phyloP scores from a whole-genome alignment of 2,329 filamentous ascomycete species.

The Lachnellula arida region DNA sequence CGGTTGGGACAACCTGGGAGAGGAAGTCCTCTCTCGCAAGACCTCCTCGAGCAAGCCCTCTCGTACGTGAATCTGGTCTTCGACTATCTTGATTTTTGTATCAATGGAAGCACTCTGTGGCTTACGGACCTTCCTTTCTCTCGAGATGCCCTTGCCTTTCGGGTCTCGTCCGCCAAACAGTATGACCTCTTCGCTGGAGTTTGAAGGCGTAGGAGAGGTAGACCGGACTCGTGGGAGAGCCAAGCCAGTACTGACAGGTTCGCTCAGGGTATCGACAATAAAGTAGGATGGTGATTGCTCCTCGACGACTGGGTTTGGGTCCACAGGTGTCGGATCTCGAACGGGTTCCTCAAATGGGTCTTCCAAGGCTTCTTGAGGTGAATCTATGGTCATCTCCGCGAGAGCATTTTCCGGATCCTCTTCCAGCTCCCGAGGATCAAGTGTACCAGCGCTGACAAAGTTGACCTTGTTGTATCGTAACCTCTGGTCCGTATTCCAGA shows the following conservation, averaged over 20 bases:
- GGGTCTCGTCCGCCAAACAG: slow-evolving; percentile 54
- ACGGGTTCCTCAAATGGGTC: not conserved
- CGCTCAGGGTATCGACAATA: slow-evolving; percentile 34
- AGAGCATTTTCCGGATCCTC: slow-evolving; percentile 28
- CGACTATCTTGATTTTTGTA: slow-evolving; percentile 25
- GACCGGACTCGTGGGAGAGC: slow-evolving; percentile 29
- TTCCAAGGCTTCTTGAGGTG: not conserved
- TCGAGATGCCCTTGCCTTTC: slow-evolving; percentile 8
- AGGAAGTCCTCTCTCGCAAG: not conserved
- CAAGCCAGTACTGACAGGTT: slow-evolving; percentile 28
- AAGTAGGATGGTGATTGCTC: slow-evolving; percentile 22
- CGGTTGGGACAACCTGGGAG: not conserved
- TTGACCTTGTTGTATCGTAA: slow-evolving; percentile 51
- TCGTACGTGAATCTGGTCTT: slow-evolving; percentile 26
- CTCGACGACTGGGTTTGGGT: not conserved
- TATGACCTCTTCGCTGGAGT: slow-evolving; percentile 71
- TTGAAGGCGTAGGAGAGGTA: slow-evolving; percentile 38
- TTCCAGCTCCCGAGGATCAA: slow-evolving; percentile 32
- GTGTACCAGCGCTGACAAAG: slow-evolving; percentile 56
- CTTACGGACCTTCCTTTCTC: not conserved
- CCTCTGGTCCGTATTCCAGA: slow-evolving; percentile 43
- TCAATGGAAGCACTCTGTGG: slow-evolving; percentile 19
- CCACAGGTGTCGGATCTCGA: not conserved
- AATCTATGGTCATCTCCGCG: slow-evolving; percentile 22
- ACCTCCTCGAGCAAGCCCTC: slow-evolving; percentile 25